Percentiles rank a stretch among this genome's conserved stretches.
phyloP scores from a whole-genome alignment of 208 protist species.

The Trypanosoma grayi region DNA sequence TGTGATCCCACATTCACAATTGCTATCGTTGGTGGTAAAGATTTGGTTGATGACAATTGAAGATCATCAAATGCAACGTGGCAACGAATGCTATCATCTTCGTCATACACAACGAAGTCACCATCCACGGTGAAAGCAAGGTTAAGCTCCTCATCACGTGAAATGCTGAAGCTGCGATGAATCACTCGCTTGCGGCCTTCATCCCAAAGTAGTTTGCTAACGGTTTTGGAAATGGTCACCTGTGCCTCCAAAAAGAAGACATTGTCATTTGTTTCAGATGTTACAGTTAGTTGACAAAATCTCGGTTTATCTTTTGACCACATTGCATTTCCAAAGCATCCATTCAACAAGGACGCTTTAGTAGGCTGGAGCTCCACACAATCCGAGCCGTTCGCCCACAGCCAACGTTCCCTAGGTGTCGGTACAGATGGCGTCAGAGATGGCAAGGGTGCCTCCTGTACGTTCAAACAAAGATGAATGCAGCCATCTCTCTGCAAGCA shows the following conservation, averaged over 20 bases:
- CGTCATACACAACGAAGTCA: constrained; percentile 81
- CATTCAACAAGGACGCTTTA: constrained; percentile 40
- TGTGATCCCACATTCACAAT: constrained; percentile 37
- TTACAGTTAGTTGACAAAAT: constrained; percentile 59
- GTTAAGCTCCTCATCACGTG: constrained; percentile 67
- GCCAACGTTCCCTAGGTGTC: constrained; percentile 22
- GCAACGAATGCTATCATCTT: constrained; percentile 74
- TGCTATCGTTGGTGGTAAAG: constrained; percentile 9
- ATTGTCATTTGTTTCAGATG: constrained; percentile 49
- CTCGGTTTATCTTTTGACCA: constrained; percentile 43
- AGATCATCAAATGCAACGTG: constrained; percentile 50
- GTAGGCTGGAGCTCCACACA: constrained; percentile 42
- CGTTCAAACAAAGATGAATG: constrained; percentile 15
- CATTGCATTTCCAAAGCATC: constrained; percentile 25
- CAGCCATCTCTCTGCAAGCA: constrained; percentile 11
- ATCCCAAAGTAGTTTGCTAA: constrained; percentile 16
- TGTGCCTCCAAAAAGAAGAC: constrained; percentile 80
- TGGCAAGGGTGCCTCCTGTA: constrained; percentile 7
- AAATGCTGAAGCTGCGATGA: constrained; percentile 60
- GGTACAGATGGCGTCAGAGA: neutral
- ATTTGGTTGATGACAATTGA: constrained; percentile 14
- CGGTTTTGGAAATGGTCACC: constrained; percentile 29
- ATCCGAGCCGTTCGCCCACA: constrained; percentile 53
- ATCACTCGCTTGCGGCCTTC: constrained; percentile 18
- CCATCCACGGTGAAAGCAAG: constrained; percentile 70